A percentile compares a stretch with the other conserved stretches of the same genome.
phyloP scores from a whole-genome alignment of 306 rosid species.

The Cyamopsis tetragonoloba region DNA sequence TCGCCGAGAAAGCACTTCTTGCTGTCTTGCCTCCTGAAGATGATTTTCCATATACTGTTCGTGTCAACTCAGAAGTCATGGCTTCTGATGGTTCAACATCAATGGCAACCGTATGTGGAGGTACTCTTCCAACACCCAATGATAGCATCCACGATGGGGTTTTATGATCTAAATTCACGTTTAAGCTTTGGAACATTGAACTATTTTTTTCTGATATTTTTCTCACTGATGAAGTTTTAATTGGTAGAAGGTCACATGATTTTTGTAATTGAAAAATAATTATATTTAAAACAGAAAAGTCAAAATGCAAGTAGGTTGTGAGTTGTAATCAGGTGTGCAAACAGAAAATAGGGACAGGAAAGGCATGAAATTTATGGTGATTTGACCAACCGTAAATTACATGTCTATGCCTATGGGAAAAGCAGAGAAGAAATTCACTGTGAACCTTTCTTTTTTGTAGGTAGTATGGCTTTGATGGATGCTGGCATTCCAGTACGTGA shows the following conservation, averaged over 20 bases:
- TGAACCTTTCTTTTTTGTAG: slow-evolving; percentile 40
- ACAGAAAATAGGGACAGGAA: slow-evolving; percentile 4
- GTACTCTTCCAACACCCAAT: slow-evolving; percentile 33
- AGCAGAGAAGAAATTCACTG: background rate
- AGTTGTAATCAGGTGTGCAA: background rate
- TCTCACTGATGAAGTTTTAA: slow-evolving; percentile 5
- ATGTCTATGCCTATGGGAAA: background rate
- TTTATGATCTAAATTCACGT: slow-evolving; percentile 3
- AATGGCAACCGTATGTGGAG: slow-evolving; percentile 99
- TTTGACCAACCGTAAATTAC: background rate
- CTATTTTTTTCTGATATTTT: background rate
- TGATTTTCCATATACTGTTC: slow-evolving; percentile 80
- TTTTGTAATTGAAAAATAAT: background rate
- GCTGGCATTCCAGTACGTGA: slow-evolving; percentile 84
- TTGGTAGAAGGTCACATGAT: background rate
- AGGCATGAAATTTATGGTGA: background rate
- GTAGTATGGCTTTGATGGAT: slow-evolving; percentile 95
- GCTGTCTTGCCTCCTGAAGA: slow-evolving; percentile 92
- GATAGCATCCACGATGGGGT: background rate
- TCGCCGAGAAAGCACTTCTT: slow-evolving; percentile 96
- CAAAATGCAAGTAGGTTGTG: slow-evolving; percentile 10
- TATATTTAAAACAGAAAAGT: background rate
- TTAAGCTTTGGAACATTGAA: slow-evolving; percentile 2
- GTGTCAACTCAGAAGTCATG: slow-evolving; percentile 93
- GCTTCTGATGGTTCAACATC: slow-evolving; percentile 98